Conservation (phyloP, 2,329 filamentous ascomycete genomes). For the Pseudogymnoascus sp. region DNA sequence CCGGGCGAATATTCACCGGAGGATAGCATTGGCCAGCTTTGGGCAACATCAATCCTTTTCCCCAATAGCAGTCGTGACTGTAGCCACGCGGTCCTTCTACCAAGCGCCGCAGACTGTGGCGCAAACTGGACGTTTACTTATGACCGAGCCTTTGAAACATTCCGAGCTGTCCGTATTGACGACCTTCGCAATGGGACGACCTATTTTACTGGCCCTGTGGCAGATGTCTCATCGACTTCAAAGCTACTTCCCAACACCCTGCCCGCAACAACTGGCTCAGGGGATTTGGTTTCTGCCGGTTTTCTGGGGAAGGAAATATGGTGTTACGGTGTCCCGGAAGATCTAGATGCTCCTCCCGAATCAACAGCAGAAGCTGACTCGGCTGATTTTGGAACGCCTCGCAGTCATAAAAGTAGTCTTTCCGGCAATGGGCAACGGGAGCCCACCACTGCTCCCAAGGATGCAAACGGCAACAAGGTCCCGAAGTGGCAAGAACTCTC, state of each 20-base stretch:
- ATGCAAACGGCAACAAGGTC: constrained; percentile 30
- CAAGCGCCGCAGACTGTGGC: constrained; percentile 43
- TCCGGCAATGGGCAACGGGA: background rate
- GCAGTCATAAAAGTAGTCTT: background rate
- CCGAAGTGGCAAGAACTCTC: constrained; percentile 64
- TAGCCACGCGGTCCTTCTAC: constrained; percentile 65
- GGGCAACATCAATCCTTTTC: constrained; percentile 81
- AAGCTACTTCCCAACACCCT: constrained; percentile 61
- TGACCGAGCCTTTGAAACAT: constrained; percentile 68
- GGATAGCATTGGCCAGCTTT: constrained; percentile 65
- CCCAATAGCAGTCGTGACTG: constrained; percentile 74
- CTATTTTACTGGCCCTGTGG: constrained; percentile 67
- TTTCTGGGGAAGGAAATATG: constrained; percentile 67
- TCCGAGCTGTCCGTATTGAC: constrained; percentile 68
- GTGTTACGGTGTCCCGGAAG: constrained; percentile 71
- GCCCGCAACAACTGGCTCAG: constrained; percentile 60
- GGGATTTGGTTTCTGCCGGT: constrained; percentile 65
- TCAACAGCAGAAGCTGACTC: constrained; percentile 5
- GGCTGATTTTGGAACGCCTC: background rate
- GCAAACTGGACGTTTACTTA: constrained; percentile 72
- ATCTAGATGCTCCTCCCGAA: constrained; percentile 56
- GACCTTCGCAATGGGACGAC: constrained; percentile 69
- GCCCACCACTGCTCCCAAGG: constrained; percentile 11
- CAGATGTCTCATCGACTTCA: constrained; percentile 43
- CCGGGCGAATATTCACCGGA: constrained; percentile 59